Evolutionary conservation across 352 stramenopile species (phyloP).

Genomic region (Globisporangium radiosum): DNA sequence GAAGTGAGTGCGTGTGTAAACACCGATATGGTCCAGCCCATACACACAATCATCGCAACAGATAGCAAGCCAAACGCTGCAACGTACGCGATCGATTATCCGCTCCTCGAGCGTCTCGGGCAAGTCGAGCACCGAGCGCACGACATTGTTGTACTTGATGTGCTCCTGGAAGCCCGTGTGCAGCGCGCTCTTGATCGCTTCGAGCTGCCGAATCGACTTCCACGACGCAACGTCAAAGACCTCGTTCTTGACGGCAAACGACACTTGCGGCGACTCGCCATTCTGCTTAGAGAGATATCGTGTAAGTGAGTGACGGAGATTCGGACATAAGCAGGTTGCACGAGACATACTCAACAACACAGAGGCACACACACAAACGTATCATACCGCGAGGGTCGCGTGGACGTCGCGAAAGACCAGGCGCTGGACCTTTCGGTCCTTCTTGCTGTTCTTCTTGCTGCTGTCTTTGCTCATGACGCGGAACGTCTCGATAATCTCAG

Average conservation of each 20-base stretch:
- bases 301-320: neutral
- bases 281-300: constrained; percentile 23
- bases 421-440: constrained; percentile 81
- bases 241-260: constrained; percentile 73
- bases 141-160: constrained; percentile 87
- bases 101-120: constrained; percentile 70
- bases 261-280: constrained; percentile 71
- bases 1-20: neutral
- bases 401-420: constrained; percentile 82
- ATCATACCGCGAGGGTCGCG: constrained; percentile 69
- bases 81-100: constrained; percentile 61
- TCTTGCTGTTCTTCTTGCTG: constrained; percentile 89
- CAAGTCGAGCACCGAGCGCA: constrained; percentile 68
- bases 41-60: neutral
- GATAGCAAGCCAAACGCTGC: neutral
- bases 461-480: constrained; percentile 80
- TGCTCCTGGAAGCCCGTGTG: constrained; percentile 73
- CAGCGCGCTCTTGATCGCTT: constrained; percentile 73
- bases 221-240: constrained; percentile 69
- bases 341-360: neutral
- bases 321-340: no score
- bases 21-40: no score
- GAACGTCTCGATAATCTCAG: constrained; percentile 66
- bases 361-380: constrained; percentile 9
- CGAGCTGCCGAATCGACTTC: constrained; percentile 77